Evolutionary conservation across 2,329 filamentous ascomycete genomes (phyloP).

Genomic region (Sarocladium oryzae): DNA sequence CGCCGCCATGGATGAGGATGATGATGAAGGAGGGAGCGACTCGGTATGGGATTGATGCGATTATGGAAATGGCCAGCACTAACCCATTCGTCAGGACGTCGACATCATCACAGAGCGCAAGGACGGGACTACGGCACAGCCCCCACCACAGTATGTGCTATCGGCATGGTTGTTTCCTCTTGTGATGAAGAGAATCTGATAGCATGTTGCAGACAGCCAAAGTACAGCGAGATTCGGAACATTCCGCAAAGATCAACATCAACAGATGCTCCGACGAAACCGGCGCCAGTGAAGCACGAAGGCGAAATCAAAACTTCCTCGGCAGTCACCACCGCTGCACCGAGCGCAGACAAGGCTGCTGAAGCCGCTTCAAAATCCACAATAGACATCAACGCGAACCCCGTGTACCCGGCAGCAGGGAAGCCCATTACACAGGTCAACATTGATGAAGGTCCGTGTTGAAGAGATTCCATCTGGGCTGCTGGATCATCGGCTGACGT

Average conservation of each 20-base stretch:
- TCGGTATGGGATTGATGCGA: constrained; percentile 29
- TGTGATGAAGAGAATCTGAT: not conserved
- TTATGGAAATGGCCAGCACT: not conserved
- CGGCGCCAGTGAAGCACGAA: constrained; percentile 40
- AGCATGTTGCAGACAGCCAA: constrained; percentile 40
- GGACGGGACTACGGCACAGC: constrained; percentile 50
- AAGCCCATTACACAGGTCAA: constrained; percentile 74
- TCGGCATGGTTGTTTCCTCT: not conserved
- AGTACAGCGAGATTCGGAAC: constrained; percentile 60
- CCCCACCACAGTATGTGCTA: constrained; percentile 47
- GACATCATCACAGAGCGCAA: constrained; percentile 63
- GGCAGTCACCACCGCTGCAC: constrained; percentile 25
- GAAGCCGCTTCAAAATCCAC: constrained; percentile 71
- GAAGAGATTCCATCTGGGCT: not conserved
- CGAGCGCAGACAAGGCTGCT: constrained; percentile 48
- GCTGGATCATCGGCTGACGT: constrained; percentile 10
- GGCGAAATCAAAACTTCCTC: constrained; percentile 26
- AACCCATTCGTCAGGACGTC: constrained; percentile 44
- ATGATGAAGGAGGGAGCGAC: constrained; percentile 37
- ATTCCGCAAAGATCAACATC: constrained; percentile 54
- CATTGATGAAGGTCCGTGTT: constrained; percentile 56
- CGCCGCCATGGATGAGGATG: constrained; percentile 55
- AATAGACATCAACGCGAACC: constrained; percentile 78
- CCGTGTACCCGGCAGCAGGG: constrained; percentile 70
- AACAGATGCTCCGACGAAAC: constrained; percentile 42